Evolutionary conservation across 768 basidiomycete species (phyloP), one percentile per base, ranked within the genome.

Genomic region (Coprinellus aureogranulatus): DNA sequence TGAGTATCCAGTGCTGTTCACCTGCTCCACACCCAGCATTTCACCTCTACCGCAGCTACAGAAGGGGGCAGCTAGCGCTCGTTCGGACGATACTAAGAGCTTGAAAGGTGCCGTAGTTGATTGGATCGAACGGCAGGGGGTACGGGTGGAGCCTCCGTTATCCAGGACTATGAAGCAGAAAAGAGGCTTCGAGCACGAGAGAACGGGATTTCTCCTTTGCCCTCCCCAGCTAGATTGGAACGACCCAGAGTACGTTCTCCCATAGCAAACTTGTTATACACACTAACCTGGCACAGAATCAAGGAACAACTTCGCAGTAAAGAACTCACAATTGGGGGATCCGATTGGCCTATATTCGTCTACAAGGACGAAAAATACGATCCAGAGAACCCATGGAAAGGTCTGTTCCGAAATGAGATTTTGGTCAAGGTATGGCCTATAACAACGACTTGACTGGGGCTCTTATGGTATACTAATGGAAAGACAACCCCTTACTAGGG

Each of bases 351-450:
- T 39, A 1, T 45, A 2, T 55, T 55, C 30, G n/a, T 55, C 3
- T 55, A 45, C n/a, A 5, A 18, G 9, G 26, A 46, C 18, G 30
- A 55, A 25, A 1, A 6, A 16, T 55, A 44, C 20, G 54, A 55
- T 22, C 54, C 54, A 2, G 42, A 30, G 44, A 28, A 55, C 6
- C 42, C 54, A 1, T 55, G 54, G 54, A 55, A 37, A 22, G 54
- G 54, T 31, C 54, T 55, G 4, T 34, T 55, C 16, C 4, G 54
- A 14, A 28, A 27, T 2, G 9, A 28, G 11, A n/a, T 55, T 1
- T 27, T 55, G 4, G 26, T 55, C 23, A 14, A 3, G 5, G 54
- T 55, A 25, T 9, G 40, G 10, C 37, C 30, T 44, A 2, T 26
- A n/a, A n/a, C n/a, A n/a, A n/a, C n/a, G n/a, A n/a, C n/a, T n/a